Percentiles rank a stretch among this genome's conserved stretches.
These are phyloP conservation scores for Capsaspora owczarzaki DNA, from an alignment of 78 protist species.

Conservation along the genomic window DNA sequence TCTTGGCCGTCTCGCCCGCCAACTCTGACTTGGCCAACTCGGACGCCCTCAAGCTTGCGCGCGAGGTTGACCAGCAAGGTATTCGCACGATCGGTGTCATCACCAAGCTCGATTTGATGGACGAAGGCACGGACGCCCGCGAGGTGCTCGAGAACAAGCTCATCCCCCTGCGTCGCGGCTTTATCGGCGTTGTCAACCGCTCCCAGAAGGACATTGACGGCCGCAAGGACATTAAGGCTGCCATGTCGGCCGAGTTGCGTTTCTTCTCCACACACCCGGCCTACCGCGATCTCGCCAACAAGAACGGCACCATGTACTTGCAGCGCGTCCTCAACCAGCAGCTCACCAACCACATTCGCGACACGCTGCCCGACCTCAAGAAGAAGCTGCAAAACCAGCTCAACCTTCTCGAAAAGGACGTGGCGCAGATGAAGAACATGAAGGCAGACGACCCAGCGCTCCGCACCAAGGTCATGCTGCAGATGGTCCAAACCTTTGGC, in stretches of 20 bases:
- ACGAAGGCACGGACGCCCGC: constrained; percentile 84
- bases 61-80: constrained; percentile 79
- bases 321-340: constrained; percentile 51
- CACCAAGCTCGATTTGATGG: constrained; percentile 93
- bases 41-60: constrained; percentile 86
- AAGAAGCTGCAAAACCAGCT: constrained; percentile 7
- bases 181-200: constrained; percentile 71
- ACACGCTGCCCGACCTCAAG: constrained; percentile 55
- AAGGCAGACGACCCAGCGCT: not conserved
- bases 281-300: constrained; percentile 53
- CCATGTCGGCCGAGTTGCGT: constrained; percentile 63
- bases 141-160: constrained; percentile 75
- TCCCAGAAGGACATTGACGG: constrained; percentile 70
- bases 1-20: constrained; percentile 94
- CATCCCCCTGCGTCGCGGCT: constrained; percentile 71
- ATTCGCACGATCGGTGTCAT: constrained; percentile 90
- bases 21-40: constrained; percentile 90
- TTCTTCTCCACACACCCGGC: constrained; percentile 78
- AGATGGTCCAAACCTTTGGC: constrained; percentile 14
- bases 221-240: constrained; percentile 59
- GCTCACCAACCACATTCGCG: constrained; percentile 71
- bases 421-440: not conserved
- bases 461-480: constrained; percentile 23
- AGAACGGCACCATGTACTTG: constrained; percentile 56
- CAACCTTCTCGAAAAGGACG: not conserved